These are phyloP conservation scores for Beta lomatogona DNA, from an alignment of 179 eudicot genomes.

Conservation along the genomic window DNA sequence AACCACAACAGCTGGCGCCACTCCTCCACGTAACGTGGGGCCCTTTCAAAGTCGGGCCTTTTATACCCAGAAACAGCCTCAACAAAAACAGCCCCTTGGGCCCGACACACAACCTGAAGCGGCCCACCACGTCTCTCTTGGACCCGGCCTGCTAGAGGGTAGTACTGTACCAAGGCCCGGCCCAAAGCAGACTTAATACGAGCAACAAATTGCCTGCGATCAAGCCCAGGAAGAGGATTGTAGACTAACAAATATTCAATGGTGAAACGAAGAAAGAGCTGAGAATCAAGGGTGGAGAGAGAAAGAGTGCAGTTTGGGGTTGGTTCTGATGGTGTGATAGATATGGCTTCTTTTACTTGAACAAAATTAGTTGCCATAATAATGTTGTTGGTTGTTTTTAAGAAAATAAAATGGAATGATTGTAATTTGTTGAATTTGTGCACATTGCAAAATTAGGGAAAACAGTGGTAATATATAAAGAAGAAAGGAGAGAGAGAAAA, in stretches of 20 bases:
- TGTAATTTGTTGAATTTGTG: neutral
- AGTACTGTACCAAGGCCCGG: conserved; percentile 61
- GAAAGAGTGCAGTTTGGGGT: conserved; percentile 53
- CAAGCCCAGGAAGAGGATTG: conserved; percentile 24
- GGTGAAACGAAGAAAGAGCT: conserved; percentile 69
- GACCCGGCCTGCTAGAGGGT: conserved; percentile 73
- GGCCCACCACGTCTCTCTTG: conserved; percentile 37
- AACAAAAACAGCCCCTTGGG: conserved; percentile 61
- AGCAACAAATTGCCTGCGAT: conserved; percentile 26
- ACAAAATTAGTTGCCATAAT: conserved; percentile 32
- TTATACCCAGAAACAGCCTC: conserved; percentile 51
- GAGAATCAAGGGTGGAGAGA: conserved; percentile 81
- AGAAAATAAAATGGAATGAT: neutral
- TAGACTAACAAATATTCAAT: conserved; percentile 68
- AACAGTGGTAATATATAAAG: conserved; percentile 26
- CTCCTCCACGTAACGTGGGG: conserved; percentile 53
- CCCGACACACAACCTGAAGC: conserved; percentile 59
- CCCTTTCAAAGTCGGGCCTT: conserved; percentile 47
- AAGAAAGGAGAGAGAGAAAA: neutral
- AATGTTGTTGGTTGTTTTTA: no score
- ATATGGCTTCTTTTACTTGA: conserved; percentile 45
- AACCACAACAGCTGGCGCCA: conserved; percentile 57
- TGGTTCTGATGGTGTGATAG: conserved; percentile 54
- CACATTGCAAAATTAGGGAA: conserved; percentile 2
- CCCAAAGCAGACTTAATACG: conserved; percentile 52